These are phyloP conservation scores for Alternaria arbusti DNA, from an alignment of 2,329 filamentous ascomycete species.

Conservation along the genomic window DNA sequence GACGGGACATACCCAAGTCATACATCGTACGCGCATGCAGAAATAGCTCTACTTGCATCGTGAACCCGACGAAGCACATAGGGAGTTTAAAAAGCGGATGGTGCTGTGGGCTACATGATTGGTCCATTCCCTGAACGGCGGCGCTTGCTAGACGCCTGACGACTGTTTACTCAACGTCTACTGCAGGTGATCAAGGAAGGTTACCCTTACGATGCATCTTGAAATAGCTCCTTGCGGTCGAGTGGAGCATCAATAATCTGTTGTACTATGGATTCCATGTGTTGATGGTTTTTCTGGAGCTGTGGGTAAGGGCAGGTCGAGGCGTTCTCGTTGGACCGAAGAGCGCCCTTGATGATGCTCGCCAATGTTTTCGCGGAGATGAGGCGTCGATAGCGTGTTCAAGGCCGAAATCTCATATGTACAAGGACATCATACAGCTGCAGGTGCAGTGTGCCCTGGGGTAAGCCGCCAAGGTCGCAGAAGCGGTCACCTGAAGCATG, in stretches of 20 bases:
- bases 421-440: neutral
- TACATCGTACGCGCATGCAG: neutral
- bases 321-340: neutral
- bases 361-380: neutral
- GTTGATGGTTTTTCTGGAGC: neutral
- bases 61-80: neutral
- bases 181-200: neutral
- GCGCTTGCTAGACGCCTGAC: conserved; percentile 7
- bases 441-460: neutral
- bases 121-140: neutral
- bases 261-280: neutral
- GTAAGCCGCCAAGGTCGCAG: conserved; percentile 12
- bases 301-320: neutral
- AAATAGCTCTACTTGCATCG: neutral
- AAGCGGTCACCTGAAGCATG: conserved; percentile 9
- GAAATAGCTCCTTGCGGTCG: neutral
- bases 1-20: neutral
- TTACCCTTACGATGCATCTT: neutral
- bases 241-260: neutral
- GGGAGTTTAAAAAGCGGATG: neutral
- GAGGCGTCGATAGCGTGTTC: neutral
- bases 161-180: neutral
- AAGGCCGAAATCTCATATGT: neutral
- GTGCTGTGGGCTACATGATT: neutral
- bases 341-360: neutral